Percentiles rank a stretch among this genome's conserved stretches.
phyloP scores from a whole-genome alignment of 2,329 filamentous ascomycete genomes.

The Thyridium curvatum region DNA sequence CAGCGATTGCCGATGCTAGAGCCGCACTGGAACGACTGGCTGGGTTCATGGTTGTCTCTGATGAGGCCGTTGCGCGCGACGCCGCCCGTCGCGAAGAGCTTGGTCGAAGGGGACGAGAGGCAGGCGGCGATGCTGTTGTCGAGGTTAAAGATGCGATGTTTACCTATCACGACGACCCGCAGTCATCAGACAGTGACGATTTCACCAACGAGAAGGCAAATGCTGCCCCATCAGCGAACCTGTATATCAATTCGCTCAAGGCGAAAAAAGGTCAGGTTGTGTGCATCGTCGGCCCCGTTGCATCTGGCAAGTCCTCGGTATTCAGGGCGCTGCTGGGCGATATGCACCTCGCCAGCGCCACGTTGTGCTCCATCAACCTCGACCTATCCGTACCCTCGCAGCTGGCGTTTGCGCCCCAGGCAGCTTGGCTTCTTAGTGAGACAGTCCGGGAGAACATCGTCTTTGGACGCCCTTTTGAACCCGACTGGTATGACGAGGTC shows the following conservation, averaged over 20 bases:
- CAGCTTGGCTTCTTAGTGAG: conserved; percentile 39
- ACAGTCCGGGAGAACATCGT: conserved; percentile 37
- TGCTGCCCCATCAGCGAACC: neutral
- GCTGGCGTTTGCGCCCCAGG: conserved; percentile 36
- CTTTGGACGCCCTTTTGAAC: conserved; percentile 32
- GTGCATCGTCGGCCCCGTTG: conserved; percentile 13
- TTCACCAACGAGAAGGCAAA: neutral
- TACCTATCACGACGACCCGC: conserved; percentile 11
- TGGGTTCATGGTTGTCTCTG: conserved; percentile 11
- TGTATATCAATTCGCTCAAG: conserved; percentile 4
- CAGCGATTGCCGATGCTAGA: conserved; percentile 14
- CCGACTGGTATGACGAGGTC: conserved; percentile 35
- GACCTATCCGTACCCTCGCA: conserved; percentile 4
- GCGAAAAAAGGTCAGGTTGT: conserved; percentile 7
- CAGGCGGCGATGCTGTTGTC: conserved; percentile 1
- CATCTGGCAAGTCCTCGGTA: conserved; percentile 15
- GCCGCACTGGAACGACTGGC: conserved; percentile 15
- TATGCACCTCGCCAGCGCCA: conserved; percentile 13
- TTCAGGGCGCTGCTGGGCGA: conserved; percentile 14
- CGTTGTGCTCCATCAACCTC: conserved; percentile 9
- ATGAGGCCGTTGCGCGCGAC: conserved; percentile 2
- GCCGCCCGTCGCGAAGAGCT: conserved; percentile 2
- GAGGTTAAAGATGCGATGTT: conserved; percentile 10
- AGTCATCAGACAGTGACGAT: conserved; percentile 1
- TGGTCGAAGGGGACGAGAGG: neutral